Base-by-base conservation (phyloP, 495 filamentous ascomycete genomes). In the Aspergillus ostianus region DNA sequence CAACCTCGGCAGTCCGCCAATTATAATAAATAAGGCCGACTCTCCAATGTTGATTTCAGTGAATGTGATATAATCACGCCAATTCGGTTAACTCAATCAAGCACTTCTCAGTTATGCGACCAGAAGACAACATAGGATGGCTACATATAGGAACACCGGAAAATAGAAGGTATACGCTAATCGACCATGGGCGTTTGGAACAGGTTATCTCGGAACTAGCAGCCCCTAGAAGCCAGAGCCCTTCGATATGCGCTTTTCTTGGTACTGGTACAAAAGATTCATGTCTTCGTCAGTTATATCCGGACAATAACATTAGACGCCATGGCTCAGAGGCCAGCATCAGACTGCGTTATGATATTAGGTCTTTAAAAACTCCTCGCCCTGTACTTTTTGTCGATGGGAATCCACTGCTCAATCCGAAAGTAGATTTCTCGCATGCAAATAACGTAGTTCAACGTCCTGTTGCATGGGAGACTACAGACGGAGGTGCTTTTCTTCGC, bases 221-320 rank as follows among this genome's bases (percentile, higher is more conserved):
- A 36, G 29, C 13, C 36, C 52, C 30, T 32, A 32, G 21, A 12
- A 36, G 19, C 19, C 13, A 55, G 26, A 18, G 41, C 36, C 52
- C 52, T 7, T 17, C 29, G 52, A 17, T 55, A 10, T 55, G 29
- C 36, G 30, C 41, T 18, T 55, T 55, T 20, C 52, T 55, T 19
- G 52, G 52, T 6, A 45, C 10, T 17, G 41, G 41, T 21, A n/a
- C 52, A 29, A 55, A 55, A 32, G 52, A 41, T 12, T 7, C 32
- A 18, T 19, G 27, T 18, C 36, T 55, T 12, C 29, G 30, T 15
- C 17, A 18, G 17, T 45, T 55, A 18, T 55, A 18, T 19, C 52
- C 52, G 15, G 9, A 55, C 26, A 55, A 55, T 19, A 55, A 55
- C 19, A 55, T 55, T 17, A 36, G 20, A 45, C 29, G 52, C 12